Conservation (phyloP, 495 filamentous ascomycete species). For the Letharia columbiana region DNA sequence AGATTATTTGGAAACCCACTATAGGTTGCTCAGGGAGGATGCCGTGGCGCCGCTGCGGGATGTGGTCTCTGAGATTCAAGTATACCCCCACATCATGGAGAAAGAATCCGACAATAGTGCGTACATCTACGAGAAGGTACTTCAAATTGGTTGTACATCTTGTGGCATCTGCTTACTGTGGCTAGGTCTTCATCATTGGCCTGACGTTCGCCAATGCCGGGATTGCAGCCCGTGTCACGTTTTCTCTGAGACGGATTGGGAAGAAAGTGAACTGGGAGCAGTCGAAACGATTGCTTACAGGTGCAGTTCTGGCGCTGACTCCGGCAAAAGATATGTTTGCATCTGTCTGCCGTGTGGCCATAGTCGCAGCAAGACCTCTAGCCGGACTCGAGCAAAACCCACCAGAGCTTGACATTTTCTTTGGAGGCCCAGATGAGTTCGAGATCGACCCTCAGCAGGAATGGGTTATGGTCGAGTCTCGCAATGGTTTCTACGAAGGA, state of each 20-base stretch:
- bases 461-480: constrained; percentile 71
- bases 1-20: constrained; percentile 54
- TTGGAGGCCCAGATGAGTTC: constrained; percentile 50
- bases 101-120: constrained; percentile 36
- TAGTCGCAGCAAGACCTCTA: constrained; percentile 62
- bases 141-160: constrained; percentile 10
- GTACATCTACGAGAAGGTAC: constrained; percentile 68
- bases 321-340: constrained; percentile 55
- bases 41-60: constrained; percentile 49
- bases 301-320: constrained; percentile 62
- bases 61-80: constrained; percentile 44
- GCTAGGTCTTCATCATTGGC: constrained; percentile 56
- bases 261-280: constrained; percentile 71
- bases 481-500: constrained; percentile 65
- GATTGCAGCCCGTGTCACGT: constrained; percentile 57
- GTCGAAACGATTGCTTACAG: constrained; percentile 61
- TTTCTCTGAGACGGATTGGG: constrained; percentile 56
- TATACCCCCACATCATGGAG: constrained; percentile 42
- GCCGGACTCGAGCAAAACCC: constrained; percentile 53
- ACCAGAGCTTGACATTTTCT: constrained; percentile 69
- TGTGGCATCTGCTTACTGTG: constrained; percentile 14
- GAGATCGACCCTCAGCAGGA: constrained; percentile 61
- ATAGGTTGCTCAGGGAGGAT: constrained; percentile 59
- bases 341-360: constrained; percentile 58
- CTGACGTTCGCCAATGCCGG: constrained; percentile 55